phyloP scores from a whole-genome alignment of 306 rosid genomes.

The Cucurbita maxima region DNA sequence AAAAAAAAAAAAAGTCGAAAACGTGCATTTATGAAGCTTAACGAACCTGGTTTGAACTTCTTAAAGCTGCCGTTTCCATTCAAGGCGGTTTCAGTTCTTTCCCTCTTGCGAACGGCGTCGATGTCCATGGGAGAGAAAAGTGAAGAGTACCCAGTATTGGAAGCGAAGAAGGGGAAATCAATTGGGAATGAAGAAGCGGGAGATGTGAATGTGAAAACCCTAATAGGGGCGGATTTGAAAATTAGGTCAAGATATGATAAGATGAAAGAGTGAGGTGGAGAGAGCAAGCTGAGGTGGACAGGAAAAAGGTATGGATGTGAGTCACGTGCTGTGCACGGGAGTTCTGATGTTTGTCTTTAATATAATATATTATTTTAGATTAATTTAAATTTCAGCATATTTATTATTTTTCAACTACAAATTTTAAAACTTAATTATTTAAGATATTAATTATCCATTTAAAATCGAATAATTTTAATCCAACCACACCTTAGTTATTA shows the following conservation, averaged over 20 bases:
- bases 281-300: background rate
- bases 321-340: background rate
- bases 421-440: no score
- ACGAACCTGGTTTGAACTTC: conserved; percentile 51
- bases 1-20: background rate
- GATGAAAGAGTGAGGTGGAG: background rate
- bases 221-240: conserved; percentile 2
- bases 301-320: background rate
- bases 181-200: background rate
- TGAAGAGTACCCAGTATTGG: background rate
- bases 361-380: no score
- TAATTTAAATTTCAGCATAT: no score
- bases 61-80: conserved; percentile 66
- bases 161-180: background rate
- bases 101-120: conserved; percentile 50
- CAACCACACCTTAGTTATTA: no score
- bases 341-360: background rate
- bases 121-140: conserved; percentile 23
- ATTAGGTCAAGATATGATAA: conserved; percentile 2
- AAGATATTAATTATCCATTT: no score
- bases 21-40: background rate
- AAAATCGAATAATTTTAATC: no score
- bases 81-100: conserved; percentile 37
- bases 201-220: background rate
- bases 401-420: no score